These are phyloP conservation scores for Mycena latifolia DNA, from an alignment of 768 basidiomycete species.

Conservation along the genomic window DNA sequence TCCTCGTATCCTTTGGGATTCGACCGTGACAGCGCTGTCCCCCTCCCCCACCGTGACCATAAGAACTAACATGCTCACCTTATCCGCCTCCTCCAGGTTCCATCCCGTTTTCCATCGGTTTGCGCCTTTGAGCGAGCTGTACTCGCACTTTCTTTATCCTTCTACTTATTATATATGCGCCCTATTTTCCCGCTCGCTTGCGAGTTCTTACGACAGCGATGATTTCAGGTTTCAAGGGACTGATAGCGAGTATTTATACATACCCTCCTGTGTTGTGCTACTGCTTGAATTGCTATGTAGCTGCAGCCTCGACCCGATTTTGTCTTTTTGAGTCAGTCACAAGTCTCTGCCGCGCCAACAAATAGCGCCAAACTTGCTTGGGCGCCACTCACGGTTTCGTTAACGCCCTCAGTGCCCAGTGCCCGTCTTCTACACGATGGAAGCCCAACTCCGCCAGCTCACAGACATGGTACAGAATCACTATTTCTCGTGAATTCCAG, in stretches of 20 bases:
- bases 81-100: constrained; percentile 13
- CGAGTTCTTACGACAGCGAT: constrained; percentile 33
- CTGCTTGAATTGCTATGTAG: constrained; percentile 23
- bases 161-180: constrained; percentile 32
- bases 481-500: constrained; percentile 1
- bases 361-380: constrained; percentile 6
- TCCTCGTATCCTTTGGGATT: constrained; percentile 88
- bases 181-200: constrained; percentile 25
- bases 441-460: constrained; percentile 70
- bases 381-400: background rate
- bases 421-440: constrained; percentile 22
- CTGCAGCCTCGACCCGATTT: background rate
- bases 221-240: constrained; percentile 32
- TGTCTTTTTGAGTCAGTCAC: no score
- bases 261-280: constrained; percentile 20
- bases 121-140: constrained; percentile 33
- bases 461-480: constrained; percentile 63
- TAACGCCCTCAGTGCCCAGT: background rate
- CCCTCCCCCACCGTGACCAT: constrained; percentile 38
- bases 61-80: constrained; percentile 20
- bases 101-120: constrained; percentile 25
- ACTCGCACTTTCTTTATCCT: constrained; percentile 36
- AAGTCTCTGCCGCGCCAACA: background rate
- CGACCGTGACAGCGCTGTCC: constrained; percentile 61
- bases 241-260: constrained; percentile 33